Base-by-base conservation (phyloP, 345 rosid genomes). In the Raphanus sativus region DNA sequence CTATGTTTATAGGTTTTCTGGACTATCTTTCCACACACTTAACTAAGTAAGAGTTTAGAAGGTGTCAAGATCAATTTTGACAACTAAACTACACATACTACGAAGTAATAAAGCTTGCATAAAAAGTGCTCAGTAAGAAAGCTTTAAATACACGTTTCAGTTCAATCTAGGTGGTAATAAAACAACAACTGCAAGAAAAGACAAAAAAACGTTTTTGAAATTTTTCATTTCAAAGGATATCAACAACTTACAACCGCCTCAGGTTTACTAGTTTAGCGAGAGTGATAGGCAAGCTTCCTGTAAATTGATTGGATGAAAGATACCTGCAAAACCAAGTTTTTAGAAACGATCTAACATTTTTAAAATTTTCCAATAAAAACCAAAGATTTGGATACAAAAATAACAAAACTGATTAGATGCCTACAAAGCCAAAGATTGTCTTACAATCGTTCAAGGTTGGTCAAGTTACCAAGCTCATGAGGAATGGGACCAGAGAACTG, bases 401-500 rank as follows among this genome's bases (percentile, higher is more conserved):
- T 12, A 7, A n/a, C 4, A 62, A 29, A 62, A 25, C 2, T 61
- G 21, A 11, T 60, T 25, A 5, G 28, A 58, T 56, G 62, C 33
- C 63, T 59, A 29, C 8, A 28, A 28, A 60, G 36, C 36, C 36
- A 38, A 40, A 3, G 21, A 8, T 7, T 30, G 66, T 32, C 85
- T 73, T 87, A 89, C 91, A 89, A 69, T 11, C 34, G 24, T 24
- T n/a, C 34, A 68, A 87, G 72, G 80, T 82, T 85, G 69, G 71
- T 79, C 28, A 87, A 60, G 36, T 89, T 80, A 50, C 89, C 90
- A 54, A 86, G 76, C 75, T 87, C 87, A 5, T 77, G 25, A 33
- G 94, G 89, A 13, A 89, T 45, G 2, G 38, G 11, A 30, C 91
- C 89, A 17, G 77, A 86, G 74, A 89, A 83, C n/a, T 81, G 75